Conservation (phyloP, 305 asterid species). For the Withania somnifera region DNA sequence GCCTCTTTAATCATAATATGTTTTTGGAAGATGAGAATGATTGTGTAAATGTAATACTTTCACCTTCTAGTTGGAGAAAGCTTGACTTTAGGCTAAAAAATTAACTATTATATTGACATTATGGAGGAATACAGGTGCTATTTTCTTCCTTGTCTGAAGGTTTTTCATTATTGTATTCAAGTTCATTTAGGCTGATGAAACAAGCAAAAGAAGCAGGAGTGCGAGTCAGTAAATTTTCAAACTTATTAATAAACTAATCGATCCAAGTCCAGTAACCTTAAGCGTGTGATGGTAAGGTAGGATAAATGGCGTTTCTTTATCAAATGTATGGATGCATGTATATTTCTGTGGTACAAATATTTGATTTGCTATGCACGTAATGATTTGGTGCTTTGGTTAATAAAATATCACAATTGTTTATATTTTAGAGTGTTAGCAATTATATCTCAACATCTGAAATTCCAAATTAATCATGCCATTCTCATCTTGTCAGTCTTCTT, state of each 20-base stretch:
- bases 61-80: background rate
- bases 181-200: background rate
- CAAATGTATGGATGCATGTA: background rate
- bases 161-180: background rate
- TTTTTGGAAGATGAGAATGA: background rate
- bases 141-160: background rate
- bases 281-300: background rate
- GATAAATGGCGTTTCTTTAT: background rate
- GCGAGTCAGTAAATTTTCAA: background rate
- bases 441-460: background rate
- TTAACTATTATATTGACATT: too few relatives aligned
- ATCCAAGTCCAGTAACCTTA: background rate
- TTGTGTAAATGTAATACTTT: background rate
- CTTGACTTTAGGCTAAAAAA: too few relatives aligned
- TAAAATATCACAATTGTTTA: background rate
- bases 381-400: background rate
- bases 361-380: background rate
- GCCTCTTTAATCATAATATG: background rate
- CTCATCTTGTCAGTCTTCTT: background rate
- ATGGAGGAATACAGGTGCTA: background rate
- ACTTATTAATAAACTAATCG: background rate
- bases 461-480: background rate
- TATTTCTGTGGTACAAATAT: background rate
- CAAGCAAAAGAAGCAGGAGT: too few relatives aligned
- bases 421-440: background rate